Base-by-base conservation (phyloP, 2,329 filamentous ascomycete genomes). In the Botrytis aclada region DNA sequence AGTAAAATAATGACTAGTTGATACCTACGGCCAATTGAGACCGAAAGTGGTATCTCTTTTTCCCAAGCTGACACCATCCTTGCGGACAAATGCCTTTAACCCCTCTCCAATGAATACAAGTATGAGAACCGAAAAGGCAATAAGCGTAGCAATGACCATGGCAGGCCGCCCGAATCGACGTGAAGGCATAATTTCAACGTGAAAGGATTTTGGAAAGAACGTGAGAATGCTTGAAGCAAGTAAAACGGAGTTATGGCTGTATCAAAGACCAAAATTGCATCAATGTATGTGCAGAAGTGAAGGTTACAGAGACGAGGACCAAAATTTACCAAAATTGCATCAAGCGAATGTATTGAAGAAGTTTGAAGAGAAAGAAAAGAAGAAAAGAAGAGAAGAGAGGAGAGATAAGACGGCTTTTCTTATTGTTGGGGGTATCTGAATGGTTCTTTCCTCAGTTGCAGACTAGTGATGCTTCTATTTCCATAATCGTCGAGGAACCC, bases 61-160 rank as follows among this genome's bases (percentile, higher is more conserved):
- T 1, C 70, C 70, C 61, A 71, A 54, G 37, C n/a, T 66, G n/a
- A 56, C 34, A 43, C 70, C 70, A 45, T 71, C 61, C 37, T 56
- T 71, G 20, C 29, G 70, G 45, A 58, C 61, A 66, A 77, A 70
- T 10, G 73, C 18, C 72, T 77, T 78, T 51, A 78, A 76, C 6
- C 73, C 74, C 61, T 78, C 76, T n/a, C 77, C 77, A 54, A 79
- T 66, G 4, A 75, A 77, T 58, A 79, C 72, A n/a, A 79, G 56
- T 29, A 75, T 70, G 20, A 79, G 60, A 39, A 79, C 74, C 1
- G 77, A 75, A 45, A 80, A 62, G 12, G 47, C 71, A 69, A 78
- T 77, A 32, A 79, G 72, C 10, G 75, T 32, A 22, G 69, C 29
- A 45, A 78, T 75, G 3, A 74, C 73, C 29, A 74, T 34, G 32